A percentile compares a stretch with the other conserved stretches of the same genome.
phyloP scores from a whole-genome alignment of 495 filamentous ascomycete genomes.

The Letharia columbiana region DNA sequence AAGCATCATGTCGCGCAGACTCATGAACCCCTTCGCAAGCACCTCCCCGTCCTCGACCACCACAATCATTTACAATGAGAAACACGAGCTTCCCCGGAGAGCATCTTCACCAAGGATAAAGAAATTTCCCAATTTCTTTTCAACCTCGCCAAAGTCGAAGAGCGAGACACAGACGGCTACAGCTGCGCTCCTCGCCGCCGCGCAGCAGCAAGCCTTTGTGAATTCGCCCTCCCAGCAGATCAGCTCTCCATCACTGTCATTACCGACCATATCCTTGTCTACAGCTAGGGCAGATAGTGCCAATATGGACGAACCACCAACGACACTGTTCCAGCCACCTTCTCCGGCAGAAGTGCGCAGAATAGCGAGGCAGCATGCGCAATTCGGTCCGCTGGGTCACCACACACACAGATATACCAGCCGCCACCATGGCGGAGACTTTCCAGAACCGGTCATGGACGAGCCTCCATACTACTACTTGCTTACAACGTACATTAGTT shows the following conservation, averaged over 20 bases:
- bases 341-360: constrained; percentile 74
- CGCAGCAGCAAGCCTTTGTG: constrained; percentile 48
- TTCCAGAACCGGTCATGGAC: constrained; percentile 80
- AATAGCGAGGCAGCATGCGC: constrained; percentile 70
- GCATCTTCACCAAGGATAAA: constrained; percentile 58
- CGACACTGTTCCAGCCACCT: constrained; percentile 84
- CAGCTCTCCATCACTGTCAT: constrained; percentile 61
- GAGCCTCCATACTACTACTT: constrained; percentile 96
- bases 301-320: constrained; percentile 61
- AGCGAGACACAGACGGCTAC: constrained; percentile 39
- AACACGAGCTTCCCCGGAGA: constrained; percentile 39
- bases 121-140: constrained; percentile 50
- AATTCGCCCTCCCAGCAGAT: constrained; percentile 54
- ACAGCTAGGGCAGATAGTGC: constrained; percentile 75
- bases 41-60: constrained; percentile 38
- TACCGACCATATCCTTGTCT: constrained; percentile 89
- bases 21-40: constrained; percentile 39
- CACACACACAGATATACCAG: constrained; percentile 79
- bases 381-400: constrained; percentile 82
- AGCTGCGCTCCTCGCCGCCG: constrained; percentile 51
- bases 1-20: constrained; percentile 50
- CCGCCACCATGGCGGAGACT: constrained; percentile 64
- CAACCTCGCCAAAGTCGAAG: constrained; percentile 50
- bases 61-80: constrained; percentile 39
- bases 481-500: constrained; percentile 94